Conservation (phyloP, 345 rosid species). For the Gynandropsis gynandra region DNA sequence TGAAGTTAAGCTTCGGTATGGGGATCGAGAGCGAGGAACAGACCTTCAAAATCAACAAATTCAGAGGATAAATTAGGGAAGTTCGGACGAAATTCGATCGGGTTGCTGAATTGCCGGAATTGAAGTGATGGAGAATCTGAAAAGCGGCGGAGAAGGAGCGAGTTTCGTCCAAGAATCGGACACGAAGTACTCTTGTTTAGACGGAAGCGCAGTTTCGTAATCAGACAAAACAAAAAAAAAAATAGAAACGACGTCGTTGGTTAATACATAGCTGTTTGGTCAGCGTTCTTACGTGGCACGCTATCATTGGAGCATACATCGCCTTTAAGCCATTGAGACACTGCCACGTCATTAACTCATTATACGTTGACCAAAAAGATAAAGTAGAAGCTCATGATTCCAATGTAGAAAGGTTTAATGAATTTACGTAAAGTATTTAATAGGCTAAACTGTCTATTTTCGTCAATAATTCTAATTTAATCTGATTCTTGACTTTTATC, state of each 20-base stretch:
- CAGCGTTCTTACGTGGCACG: conserved; percentile 21
- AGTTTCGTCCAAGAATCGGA: conserved; percentile 19
- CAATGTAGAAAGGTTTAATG: too few relatives aligned
- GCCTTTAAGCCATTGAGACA: conserved; percentile 11
- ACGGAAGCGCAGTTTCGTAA: conserved; percentile 26
- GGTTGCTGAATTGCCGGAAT: background rate
- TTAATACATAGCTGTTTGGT: conserved; percentile 6
- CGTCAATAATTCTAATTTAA: too few relatives aligned
- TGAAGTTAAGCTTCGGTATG: conserved; percentile 10
- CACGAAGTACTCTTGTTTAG: conserved; percentile 20
- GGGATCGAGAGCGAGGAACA: conserved; percentile 3
- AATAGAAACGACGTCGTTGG: conserved; percentile 28
- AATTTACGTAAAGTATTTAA: too few relatives aligned
- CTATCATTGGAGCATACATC: conserved; percentile 2
- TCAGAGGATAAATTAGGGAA: background rate
- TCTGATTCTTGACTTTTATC: too few relatives aligned
- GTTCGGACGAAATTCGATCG: conserved; percentile 11
- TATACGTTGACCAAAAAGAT: too few relatives aligned
- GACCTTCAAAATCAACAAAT: conserved; percentile 19
- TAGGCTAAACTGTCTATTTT: too few relatives aligned
- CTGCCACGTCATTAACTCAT: conserved; percentile 20
- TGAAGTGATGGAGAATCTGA: conserved; percentile 19
- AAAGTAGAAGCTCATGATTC: too few relatives aligned
- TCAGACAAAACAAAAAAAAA: conserved; percentile 21
- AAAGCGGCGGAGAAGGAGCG: conserved; percentile 1